Conservation (phyloP, 1,139 yeast genomes). For the Chernovozyma sophiae-reginae region DNA sequence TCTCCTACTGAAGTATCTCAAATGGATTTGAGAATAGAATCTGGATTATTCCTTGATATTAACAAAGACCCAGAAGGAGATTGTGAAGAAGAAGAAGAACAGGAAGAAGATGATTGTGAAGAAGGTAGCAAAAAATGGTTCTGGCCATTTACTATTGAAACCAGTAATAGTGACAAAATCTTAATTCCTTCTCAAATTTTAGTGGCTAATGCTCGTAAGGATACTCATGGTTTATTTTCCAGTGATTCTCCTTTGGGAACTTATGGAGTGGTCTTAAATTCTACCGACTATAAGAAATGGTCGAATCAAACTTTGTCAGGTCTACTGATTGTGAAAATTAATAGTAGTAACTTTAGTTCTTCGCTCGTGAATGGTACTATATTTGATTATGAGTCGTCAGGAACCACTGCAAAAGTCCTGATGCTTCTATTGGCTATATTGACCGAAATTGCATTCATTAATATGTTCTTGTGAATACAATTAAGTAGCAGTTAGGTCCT, state of each 20-base stretch:
- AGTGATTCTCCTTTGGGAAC: neutral
- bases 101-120: constrained; percentile 8
- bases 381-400: neutral
- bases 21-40: constrained; percentile 8
- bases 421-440: too few species aligned
- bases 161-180: constrained; percentile 2
- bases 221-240: constrained; percentile 10
- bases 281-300: neutral
- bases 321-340: neutral
- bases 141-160: constrained; percentile 10
- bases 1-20: constrained; percentile 3
- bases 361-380: neutral
- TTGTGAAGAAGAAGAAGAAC: constrained; percentile 7
- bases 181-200: constrained; percentile 7
- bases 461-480: too few species aligned
- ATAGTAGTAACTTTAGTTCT: too few species aligned
- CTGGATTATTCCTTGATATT: constrained; percentile 10
- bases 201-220: constrained; percentile 7
- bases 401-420: neutral
- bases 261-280: neutral
- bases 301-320: neutral
- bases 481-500: too few species aligned
- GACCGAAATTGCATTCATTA: too few species aligned
- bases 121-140: constrained; percentile 9
- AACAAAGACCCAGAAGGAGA: constrained; percentile 8